A percentile compares a stretch with the other conserved stretches of the same genome.
Conservation (phyloP, 768 basidiomycete species). For the Leccinellum albellum region DNA sequence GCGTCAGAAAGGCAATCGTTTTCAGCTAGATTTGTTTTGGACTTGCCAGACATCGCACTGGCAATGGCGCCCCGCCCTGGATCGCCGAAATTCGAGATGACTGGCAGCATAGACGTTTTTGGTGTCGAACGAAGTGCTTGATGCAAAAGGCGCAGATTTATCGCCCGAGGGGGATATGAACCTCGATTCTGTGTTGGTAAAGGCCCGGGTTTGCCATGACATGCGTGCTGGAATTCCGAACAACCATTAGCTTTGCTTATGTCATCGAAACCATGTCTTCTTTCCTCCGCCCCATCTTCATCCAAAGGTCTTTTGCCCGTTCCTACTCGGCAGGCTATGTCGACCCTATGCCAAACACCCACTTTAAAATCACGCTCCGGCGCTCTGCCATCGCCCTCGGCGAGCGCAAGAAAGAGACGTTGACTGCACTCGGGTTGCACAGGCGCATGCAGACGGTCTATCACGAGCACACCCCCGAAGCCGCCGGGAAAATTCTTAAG, state of each 20-base stretch:
- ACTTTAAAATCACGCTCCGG: constrained; percentile 85
- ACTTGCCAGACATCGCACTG: constrained; percentile 64
- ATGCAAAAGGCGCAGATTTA: constrained; percentile 27
- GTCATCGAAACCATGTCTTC: constrained; percentile 14
- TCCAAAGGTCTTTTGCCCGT: constrained; percentile 10
- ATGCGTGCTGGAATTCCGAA: too few relatives aligned
- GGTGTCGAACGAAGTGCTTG: too few relatives aligned
- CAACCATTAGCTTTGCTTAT: constrained; percentile 15
- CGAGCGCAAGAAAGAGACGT: constrained; percentile 63
- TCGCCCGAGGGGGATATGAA: too few relatives aligned
- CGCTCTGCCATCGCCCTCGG: constrained; percentile 86
- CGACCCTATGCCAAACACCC: constrained; percentile 44
- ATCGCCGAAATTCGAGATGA: constrained; percentile 76
- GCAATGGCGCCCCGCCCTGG: constrained; percentile 83
- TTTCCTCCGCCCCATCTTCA: constrained; percentile 5
- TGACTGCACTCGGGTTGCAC: constrained; percentile 80
- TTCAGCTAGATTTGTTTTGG: not conserved
- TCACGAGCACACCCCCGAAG: constrained; percentile 65
- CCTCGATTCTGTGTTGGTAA: too few relatives aligned
- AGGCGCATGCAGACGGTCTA: constrained; percentile 67
- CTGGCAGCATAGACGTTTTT: constrained; percentile 63
- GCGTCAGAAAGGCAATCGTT: not conserved
- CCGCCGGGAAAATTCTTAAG: constrained; percentile 80
- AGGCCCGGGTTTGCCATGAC: too few relatives aligned
- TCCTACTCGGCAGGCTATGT: constrained; percentile 4